Evolutionary conservation across 192 early-diverging fungal species (phyloP), one percentile per base, ranked within the genome.

Genomic region (Rhizophagus sp.): DNA sequence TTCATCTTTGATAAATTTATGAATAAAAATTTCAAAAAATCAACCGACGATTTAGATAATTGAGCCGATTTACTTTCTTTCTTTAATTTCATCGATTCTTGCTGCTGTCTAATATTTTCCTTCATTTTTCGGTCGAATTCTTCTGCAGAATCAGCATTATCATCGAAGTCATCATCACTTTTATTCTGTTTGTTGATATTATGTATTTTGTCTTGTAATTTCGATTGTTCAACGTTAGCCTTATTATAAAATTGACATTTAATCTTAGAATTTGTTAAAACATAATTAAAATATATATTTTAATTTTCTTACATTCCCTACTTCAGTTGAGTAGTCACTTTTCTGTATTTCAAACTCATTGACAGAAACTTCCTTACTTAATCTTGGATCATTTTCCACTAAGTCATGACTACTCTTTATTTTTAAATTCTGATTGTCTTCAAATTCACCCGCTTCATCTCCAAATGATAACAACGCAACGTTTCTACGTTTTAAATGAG

Each of bases 391-490:
- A 50, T 88, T 83, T 25, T 84, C 81, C 49, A 93, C 81, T 33
- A 95, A 84, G 68, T 97, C 95, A 74, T 97, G 93, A 66, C 91
- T 94, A 73, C 95, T 97, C 75, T 89, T 91, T 69, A 92, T 92
- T 52, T 85, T 87, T 13, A 75, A 77, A 25, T 84, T 83, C 15
- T 30, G 47, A 39, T 72, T 36, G 10, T 61, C 72, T 24, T 84
- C 87, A n/a, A 84, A 73, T 47, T 93, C 94, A 8, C 88, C 86
- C 13, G 89, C 93, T 36, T 96, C 96, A 66, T 95, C 94, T 0
- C 91, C 97, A 92, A 98, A 98, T 8, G 97, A 98, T 39, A 98
- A 86, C 61, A 98, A 86, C 52, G 85, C 90, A 67, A 93, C 82
- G 44, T 92, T 91, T 65, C 94, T 95, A 83, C 49, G 22, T 76